Evolutionary conservation across 371 early-diverging fungal genomes (phyloP).

Genomic region (Rhizopus stolonifer): DNA sequence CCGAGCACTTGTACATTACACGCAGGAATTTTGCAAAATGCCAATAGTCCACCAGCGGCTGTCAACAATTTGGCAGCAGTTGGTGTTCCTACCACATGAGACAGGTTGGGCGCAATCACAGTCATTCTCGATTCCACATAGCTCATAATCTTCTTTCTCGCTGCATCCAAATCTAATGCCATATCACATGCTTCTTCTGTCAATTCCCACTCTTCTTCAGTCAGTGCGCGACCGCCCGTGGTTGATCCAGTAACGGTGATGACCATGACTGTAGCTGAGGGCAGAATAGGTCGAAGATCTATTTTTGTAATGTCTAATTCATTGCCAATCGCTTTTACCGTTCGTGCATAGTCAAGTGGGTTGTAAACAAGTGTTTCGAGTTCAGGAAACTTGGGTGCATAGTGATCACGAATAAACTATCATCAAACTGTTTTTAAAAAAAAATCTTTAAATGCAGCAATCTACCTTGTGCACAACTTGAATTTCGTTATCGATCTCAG

Average conservation of each 20-base stretch:
- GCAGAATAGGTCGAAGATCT: slow-evolving; percentile 75
- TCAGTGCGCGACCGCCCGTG: slow-evolving; percentile 68
- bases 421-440: too few relatives aligned
- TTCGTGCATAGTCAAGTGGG: slow-evolving; percentile 86
- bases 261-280: slow-evolving; percentile 87
- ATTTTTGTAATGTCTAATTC: slow-evolving; percentile 68
- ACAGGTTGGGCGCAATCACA: slow-evolving; percentile 92
- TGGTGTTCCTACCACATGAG: slow-evolving; percentile 82
- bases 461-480: slow-evolving; percentile 81
- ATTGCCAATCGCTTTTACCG: slow-evolving; percentile 85
- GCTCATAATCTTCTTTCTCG: slow-evolving; percentile 73
- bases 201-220: slow-evolving; percentile 56
- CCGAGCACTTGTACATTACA: slow-evolving; percentile 81
- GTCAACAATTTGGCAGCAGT: slow-evolving; percentile 92
- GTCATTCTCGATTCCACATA: slow-evolving; percentile 94
- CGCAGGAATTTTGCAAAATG: slow-evolving; percentile 87
- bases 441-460: not conserved
- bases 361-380: slow-evolving; percentile 85
- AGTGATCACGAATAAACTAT: slow-evolving; percentile 91
- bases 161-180: slow-evolving; percentile 70
- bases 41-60: slow-evolving; percentile 87
- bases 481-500: slow-evolving; percentile 88
- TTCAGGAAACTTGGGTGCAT: slow-evolving; percentile 87
- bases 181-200: slow-evolving; percentile 87
- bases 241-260: slow-evolving; percentile 92